Evolutionary conservation across 2,329 filamentous ascomycete genomes (phyloP).

Genomic region (Penicillium sp.): DNA sequence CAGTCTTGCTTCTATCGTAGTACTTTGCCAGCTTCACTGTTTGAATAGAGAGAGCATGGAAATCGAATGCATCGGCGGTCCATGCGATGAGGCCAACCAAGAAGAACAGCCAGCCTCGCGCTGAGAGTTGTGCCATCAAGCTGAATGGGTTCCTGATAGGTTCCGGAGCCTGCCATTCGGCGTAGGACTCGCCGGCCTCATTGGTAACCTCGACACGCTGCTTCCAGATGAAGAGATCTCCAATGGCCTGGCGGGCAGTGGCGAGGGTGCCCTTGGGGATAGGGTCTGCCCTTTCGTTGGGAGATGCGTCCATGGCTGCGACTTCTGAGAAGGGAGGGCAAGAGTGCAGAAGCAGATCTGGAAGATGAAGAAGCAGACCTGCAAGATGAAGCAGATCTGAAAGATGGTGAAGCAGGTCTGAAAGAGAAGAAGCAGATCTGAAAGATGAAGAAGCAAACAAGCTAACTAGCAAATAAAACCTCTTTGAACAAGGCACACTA

Average conservation of each 20-base stretch:
- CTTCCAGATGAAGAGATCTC: conserved; percentile 69
- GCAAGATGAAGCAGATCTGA: neutral
- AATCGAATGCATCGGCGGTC: conserved; percentile 81
- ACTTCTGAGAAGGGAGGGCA: neutral
- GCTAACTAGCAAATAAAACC: neutral
- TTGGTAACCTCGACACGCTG: conserved; percentile 59
- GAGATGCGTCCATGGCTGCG: conserved; percentile 3
- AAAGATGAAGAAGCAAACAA: neutral
- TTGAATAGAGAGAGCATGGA: conserved; percentile 75
- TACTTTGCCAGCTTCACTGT: conserved; percentile 64
- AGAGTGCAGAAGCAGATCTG: neutral
- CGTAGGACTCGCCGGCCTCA: conserved; percentile 59
- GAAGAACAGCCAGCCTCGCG: conserved; percentile 71
- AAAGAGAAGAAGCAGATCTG: neutral
- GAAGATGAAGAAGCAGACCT: neutral
- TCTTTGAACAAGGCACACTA: neutral
- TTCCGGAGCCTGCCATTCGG: conserved; percentile 65
- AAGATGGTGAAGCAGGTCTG: neutral
- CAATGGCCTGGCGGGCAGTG: conserved; percentile 61
- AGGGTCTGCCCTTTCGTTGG: conserved; percentile 58
- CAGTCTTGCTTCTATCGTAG: conserved; percentile 59
- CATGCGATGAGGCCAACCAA: conserved; percentile 69
- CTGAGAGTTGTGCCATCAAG: conserved; percentile 61
- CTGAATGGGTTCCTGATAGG: conserved; percentile 67
- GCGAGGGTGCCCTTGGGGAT: conserved; percentile 62